A percentile compares a stretch with the other conserved stretches of the same genome.
phyloP scores from a whole-genome alignment of 257 asterid genomes.

The Perilla frutescens region DNA sequence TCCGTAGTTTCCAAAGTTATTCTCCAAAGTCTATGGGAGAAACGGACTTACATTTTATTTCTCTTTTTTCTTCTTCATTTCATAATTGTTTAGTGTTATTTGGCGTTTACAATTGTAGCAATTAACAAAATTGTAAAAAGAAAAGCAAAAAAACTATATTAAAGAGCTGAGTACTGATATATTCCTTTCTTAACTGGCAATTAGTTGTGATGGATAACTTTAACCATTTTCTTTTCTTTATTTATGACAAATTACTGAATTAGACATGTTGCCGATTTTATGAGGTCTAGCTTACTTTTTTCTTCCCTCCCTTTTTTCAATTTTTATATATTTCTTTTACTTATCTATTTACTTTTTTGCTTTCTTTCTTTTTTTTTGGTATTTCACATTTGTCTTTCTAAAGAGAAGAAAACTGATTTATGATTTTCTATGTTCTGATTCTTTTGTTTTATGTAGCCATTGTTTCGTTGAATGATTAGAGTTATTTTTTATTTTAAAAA shows the following conservation, averaged over 20 bases:
- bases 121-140: neutral
- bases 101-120: neutral
- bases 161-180: neutral
- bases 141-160: no score
- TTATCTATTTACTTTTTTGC: no score
- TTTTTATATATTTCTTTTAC: neutral
- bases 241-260: neutral
- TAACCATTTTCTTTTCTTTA: slow-evolving; percentile 1
- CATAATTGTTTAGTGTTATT: neutral
- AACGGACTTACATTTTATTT: slow-evolving; percentile 27
- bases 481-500: no score
- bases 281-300: neutral
- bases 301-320: neutral
- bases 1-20: slow-evolving; percentile 56
- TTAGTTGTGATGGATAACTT: slow-evolving; percentile 27
- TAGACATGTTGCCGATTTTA: slow-evolving; percentile 24
- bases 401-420: no score
- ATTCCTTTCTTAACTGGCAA: slow-evolving; percentile 33
- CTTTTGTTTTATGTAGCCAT: no score
- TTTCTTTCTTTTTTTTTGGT: no score
- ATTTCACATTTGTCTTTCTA: no score
- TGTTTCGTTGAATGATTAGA: no score
- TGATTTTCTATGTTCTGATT: no score
- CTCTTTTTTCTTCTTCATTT: neutral
- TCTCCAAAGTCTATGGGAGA: slow-evolving; percentile 39